Conservation (phyloP, 2,329 filamentous ascomycete species). For the Trichoderma endophyticum region DNA sequence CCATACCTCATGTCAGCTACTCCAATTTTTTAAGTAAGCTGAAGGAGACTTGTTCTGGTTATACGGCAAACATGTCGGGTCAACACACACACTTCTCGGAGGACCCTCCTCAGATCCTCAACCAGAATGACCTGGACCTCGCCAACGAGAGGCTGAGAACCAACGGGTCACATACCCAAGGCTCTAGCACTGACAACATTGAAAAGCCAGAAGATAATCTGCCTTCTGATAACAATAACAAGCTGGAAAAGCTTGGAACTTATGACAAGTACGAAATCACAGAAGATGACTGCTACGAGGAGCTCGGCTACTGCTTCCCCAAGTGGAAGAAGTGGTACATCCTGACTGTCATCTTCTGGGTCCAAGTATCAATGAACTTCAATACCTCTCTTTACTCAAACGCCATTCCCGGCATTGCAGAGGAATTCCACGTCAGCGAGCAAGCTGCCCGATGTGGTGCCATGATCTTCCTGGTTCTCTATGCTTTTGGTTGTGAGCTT, state of each 20-base stretch:
- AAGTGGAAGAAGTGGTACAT: constrained; percentile 68
- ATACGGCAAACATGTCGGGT: constrained; percentile 10
- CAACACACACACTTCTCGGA: constrained; percentile 33
- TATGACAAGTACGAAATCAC: constrained; percentile 46
- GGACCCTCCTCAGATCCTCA: constrained; percentile 38
- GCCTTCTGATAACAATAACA: constrained; percentile 33
- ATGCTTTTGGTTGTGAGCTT: constrained; percentile 82
- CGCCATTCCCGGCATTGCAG: constrained; percentile 60
- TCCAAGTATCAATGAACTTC: constrained; percentile 76
- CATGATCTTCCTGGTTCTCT: constrained; percentile 73
- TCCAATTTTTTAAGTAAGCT: background rate
- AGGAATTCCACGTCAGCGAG: constrained; percentile 64
- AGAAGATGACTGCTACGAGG: constrained; percentile 60
- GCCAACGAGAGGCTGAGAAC: constrained; percentile 39
- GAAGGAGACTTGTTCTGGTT: background rate
- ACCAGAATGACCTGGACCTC: constrained; percentile 33
- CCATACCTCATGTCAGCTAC: constrained; percentile 1
- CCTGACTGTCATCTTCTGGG: constrained; percentile 68
- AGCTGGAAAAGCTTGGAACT: constrained; percentile 36
- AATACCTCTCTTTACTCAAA: constrained; percentile 74
- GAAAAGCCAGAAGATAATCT: constrained; percentile 15
- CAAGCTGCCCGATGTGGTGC: constrained; percentile 71
- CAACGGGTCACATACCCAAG: constrained; percentile 20
- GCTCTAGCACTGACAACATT: constrained; percentile 18
- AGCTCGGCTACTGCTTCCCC: constrained; percentile 62